Conservation (phyloP, 1,284 basidiomycete genomes). For the Bondarzewia mesenterica region DNA sequence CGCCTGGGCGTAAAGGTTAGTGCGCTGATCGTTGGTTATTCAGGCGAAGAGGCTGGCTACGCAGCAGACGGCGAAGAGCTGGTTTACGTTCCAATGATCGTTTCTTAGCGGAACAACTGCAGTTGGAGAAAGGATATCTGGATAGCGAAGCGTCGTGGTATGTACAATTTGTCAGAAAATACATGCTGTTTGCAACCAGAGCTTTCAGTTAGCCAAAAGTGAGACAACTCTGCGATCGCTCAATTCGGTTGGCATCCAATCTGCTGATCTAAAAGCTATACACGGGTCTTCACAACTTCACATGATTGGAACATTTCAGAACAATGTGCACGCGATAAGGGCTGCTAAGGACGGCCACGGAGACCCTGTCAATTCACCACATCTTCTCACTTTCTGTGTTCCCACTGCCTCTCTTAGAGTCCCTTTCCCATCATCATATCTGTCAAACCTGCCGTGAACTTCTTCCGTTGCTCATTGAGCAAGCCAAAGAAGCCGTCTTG, state of each 20-base stretch:
- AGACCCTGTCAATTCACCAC: no score
- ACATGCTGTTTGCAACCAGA: no score
- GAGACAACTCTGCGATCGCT: no score
- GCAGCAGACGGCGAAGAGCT: constrained; percentile 51
- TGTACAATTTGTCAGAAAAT: no score
- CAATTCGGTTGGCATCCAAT: no score
- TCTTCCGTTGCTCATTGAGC: constrained; percentile 41
- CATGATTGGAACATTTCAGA: no score
- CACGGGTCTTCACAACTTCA: no score
- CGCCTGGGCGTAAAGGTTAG: background rate
- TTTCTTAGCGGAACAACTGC: background rate
- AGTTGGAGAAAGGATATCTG: background rate
- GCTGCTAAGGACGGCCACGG: no score
- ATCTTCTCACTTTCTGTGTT: background rate
- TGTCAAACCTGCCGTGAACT: constrained; percentile 31
- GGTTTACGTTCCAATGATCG: constrained; percentile 43
- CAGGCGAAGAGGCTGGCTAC: constrained; percentile 56
- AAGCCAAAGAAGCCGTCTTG: constrained; percentile 40
- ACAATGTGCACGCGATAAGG: no score
- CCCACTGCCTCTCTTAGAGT: background rate
- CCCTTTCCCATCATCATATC: constrained; percentile 20
- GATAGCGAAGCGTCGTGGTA: background rate
- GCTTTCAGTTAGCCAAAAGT: no score
- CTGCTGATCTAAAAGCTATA: no score
- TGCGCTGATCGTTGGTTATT: background rate